Evolutionary conservation across 2,329 filamentous ascomycete species (phyloP), one percentile per base, ranked within the genome.

Genomic region (Proliferodiscus dingleyae): DNA sequence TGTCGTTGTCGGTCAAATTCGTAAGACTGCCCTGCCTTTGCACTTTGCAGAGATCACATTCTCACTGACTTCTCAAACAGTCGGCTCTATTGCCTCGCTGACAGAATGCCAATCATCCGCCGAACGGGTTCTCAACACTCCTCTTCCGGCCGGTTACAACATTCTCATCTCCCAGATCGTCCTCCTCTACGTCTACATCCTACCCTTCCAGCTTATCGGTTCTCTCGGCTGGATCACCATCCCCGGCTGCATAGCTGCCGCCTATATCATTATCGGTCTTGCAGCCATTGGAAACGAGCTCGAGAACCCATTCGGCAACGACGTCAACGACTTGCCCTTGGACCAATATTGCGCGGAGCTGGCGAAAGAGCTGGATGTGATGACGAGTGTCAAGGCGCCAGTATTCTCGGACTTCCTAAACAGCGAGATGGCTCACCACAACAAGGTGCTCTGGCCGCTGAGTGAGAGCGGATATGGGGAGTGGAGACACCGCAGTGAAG

Each of bases 131-230:
- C 78, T 91, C 24, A 86, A 84, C 64, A 94, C 88, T 0, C 88
- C 88, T 1, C 76, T 94, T 0, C 88, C 88, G 2, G 77, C 89
- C 45, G 88, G 87, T 37, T 94, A 94, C 70, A 81, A 78, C 54
- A 93, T 94, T 58, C 80, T 87, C 58, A 90, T 93, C 63, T 81
- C 83, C 16, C 88, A 94, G 64, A 91, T 93, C 61, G 88, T 88
- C 24, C 90, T 86, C 80, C 77, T 89, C 41, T 94, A 93, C 67
- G 81, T 93, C 43, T 68, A 89, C 56, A 74, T 88, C 24, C 75
- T 94, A 1, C 88, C 88, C 5, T 93, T 93, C 73, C 88, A 94
- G 68, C 78, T 94, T 5, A 78, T 79, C 61, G 61, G 64, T 0
- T 63, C 67, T 3, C 77, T 94, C 1, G 57, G 66, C 6, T 93